Percentiles rank a stretch among this genome's conserved stretches.
phyloP scores from a whole-genome alignment of 2,329 filamentous ascomycete species.

The Cladosporium cucumerinum region DNA sequence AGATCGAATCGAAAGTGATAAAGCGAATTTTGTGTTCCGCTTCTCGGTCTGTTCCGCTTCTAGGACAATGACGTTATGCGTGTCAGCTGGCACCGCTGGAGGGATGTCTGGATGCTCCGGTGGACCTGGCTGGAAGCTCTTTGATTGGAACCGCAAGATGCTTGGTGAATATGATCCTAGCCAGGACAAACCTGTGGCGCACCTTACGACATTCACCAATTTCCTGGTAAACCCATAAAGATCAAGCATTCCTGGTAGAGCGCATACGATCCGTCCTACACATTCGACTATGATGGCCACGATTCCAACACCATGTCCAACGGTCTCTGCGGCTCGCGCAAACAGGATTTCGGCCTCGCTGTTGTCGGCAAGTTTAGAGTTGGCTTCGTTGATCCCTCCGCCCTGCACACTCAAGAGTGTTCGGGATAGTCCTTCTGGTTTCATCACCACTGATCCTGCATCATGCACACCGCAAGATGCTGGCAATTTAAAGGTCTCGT shows the following conservation, averaged over 20 bases:
- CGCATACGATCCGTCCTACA: background rate
- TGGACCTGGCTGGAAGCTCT: constrained; percentile 48
- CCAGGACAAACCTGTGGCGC: background rate
- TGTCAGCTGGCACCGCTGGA: constrained; percentile 50
- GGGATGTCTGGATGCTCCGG: too few species aligned
- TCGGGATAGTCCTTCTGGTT: background rate
- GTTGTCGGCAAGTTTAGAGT: background rate
- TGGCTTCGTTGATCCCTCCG: background rate
- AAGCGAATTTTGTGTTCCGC: too few species aligned
- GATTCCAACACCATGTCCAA: background rate
- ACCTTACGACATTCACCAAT: background rate
- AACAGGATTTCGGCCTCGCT: background rate
- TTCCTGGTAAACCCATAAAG: background rate
- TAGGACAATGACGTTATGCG: too few species aligned
- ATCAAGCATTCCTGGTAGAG: background rate
- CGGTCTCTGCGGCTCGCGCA: background rate
- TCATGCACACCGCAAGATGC: background rate
- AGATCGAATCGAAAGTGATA: too few species aligned
- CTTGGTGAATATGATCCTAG: background rate
- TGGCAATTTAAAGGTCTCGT: background rate
- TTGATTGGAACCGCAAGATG: background rate
- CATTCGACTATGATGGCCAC: background rate
- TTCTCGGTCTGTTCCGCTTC: too few species aligned
- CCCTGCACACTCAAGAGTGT: background rate
- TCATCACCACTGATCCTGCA: background rate